Base-by-base conservation (phyloP, 2,329 filamentous ascomycete species). In the Fusarium mexicanum region DNA sequence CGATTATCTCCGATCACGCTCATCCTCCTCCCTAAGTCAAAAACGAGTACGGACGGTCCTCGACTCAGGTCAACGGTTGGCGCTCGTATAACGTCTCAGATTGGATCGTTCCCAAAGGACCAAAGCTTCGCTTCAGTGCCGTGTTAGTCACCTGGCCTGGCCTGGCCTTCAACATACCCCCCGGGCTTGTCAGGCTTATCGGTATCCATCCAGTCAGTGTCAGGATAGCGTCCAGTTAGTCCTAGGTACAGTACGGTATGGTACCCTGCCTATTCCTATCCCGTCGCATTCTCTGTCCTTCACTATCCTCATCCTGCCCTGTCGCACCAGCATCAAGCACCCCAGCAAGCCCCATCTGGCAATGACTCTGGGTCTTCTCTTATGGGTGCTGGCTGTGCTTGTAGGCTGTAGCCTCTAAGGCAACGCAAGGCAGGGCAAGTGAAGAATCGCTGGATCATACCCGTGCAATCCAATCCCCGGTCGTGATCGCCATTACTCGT, bases 131-230 rank as follows among this genome's bases (percentile, higher is more conserved):
- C 51, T 53, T 35, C 20, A 54, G 53, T 65, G 43, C 57, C 69
- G 69, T 77, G 75, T 77, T 80, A 79, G 78, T 79, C 78, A 79
- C 78, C 77, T 76, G 68, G 66, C 67, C 64, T 69, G 33, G 50
- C 18, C 50, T 54, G 31, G 17, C 48, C 17, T 37, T 37, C 31
- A 53, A 26, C 50, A n/a, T 55, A 41, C 35, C 70, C 65, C 64
- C 71, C 64, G 46, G 48, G 57, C 48, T 29, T 54, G 24, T 29
- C 41, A 59, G 41, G 55, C 55, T 59, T 64, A 61, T 51, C 48
- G 48, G 48, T 51, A 35, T 68, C 64, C 70, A 58, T 64, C 54
- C 68, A 64, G 53, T 37, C 50, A 55, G 24, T 41, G 51, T n/a
- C 40, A 55, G 51, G 35, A 55, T 55, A 55, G 24, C 33, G 60